Evolutionary conservation across 2,329 filamentous ascomycete species (phyloP).

Genomic region (Venturia pyrina): DNA sequence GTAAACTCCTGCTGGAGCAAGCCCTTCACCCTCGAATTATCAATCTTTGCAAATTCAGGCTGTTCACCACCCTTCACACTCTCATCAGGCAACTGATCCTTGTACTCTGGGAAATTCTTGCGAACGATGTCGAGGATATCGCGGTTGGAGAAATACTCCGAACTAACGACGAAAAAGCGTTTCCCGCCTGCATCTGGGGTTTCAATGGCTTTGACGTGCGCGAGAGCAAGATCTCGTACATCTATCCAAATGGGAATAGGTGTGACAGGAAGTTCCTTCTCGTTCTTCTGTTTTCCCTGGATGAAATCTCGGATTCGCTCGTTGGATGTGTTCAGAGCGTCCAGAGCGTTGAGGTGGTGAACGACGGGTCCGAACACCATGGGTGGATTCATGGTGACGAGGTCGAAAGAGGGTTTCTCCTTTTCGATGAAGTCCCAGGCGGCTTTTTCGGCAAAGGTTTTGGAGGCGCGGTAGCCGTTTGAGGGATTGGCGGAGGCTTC

Average conservation of each 20-base stretch:
- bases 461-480: constrained; percentile 42
- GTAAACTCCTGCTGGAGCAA: constrained; percentile 52
- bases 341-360: constrained; percentile 52
- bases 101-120: constrained; percentile 45
- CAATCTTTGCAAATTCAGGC: constrained; percentile 41
- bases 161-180: constrained; percentile 51
- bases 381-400: constrained; percentile 41
- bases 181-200: constrained; percentile 48
- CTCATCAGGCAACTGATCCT: constrained; percentile 36
- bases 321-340: constrained; percentile 65
- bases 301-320: constrained; percentile 54
- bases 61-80: constrained; percentile 33
- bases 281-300: constrained; percentile 49
- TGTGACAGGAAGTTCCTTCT: constrained; percentile 42
- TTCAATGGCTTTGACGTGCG: constrained; percentile 51
- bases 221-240: constrained; percentile 48
- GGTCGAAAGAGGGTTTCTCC: constrained; percentile 40
- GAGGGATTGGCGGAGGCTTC: constrained; percentile 35
- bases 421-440: constrained; percentile 44
- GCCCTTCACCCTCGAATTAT: constrained; percentile 45
- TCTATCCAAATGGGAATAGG: constrained; percentile 41
- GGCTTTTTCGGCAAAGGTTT: constrained; percentile 51
- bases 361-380: constrained; percentile 42
- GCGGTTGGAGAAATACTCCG: constrained; percentile 51
- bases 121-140: constrained; percentile 46